Base-by-base conservation (phyloP, 1,284 basidiomycete species). In the Ceratobasidium sp. region DNA sequence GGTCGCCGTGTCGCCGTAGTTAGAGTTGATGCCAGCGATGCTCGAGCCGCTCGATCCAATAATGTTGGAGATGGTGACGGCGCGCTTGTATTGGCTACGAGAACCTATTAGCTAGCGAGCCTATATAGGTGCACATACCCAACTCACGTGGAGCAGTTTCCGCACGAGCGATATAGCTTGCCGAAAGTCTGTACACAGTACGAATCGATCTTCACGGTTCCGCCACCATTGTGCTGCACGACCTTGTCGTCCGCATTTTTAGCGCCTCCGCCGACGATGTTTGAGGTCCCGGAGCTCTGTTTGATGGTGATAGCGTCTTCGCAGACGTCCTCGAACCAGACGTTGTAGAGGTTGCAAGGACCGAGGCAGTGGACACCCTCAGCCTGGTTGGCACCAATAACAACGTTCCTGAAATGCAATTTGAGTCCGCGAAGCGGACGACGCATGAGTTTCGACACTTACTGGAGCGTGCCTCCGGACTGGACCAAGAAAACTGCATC, bases 261-360 rank as follows among this genome's bases (percentile, higher is more conserved):
- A 4, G 33, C 33, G 4, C 33, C 33, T 33, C 33, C 33, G 33
- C 33, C 33, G 33, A 33, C 33, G 56, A 79, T 79, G 51, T 61
- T 73, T 13, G 70, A 73, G 6, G 39, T 40, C 9, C 73, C 73
- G 40, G 61, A 66, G 6, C 42, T 53, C 64, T 77, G 73, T 49
- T 77, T 64, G 49, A 77, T 77, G 13, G 73, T 77, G 51, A 86
- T 85, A 44, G 86, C 73, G 26, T 77, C 80, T 64, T 87, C 86
- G 79, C 86, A 87, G 28, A 87, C 86, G 79, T 87, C 86, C 83
- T 86, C 86, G 77, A 86, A 87, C 82, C 81, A 86, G 81, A 33
- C 33, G 33, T 33, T 33, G 33, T 33, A 33, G 33, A 33, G 33
- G 33, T 33, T 33, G 33, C 33, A 33, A 33, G 33, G 33, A 33